phyloP scores from a whole-genome alignment of 2,329 filamentous ascomycete species.

The Colletotrichum phormii region DNA sequence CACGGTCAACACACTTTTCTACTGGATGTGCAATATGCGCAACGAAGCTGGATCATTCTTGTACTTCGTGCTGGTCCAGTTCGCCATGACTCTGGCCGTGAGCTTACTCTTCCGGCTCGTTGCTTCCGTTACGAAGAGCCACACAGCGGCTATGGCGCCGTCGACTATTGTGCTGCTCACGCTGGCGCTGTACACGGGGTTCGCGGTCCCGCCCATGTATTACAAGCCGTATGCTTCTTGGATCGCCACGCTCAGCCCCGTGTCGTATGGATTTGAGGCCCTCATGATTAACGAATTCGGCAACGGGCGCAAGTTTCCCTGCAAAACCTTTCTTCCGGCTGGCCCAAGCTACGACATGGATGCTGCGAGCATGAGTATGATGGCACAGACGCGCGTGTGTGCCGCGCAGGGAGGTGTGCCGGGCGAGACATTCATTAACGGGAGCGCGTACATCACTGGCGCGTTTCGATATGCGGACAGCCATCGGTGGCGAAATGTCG shows the following conservation, averaged over 20 bases:
- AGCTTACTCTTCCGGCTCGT: conserved; percentile 76
- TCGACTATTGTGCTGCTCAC: conserved; percentile 24
- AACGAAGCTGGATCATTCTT: conserved; percentile 60
- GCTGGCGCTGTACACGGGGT: conserved; percentile 25
- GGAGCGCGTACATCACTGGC: conserved; percentile 16
- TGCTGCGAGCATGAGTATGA: background rate
- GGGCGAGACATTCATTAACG: conserved; percentile 18
- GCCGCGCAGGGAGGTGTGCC: conserved; percentile 9
- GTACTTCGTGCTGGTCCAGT: conserved; percentile 74
- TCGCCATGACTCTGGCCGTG: conserved; percentile 67
- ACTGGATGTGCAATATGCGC: conserved; percentile 48
- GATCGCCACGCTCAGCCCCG: conserved; percentile 29
- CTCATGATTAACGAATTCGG: conserved; percentile 35
- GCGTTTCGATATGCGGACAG: conserved; percentile 18
- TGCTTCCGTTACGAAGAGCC: conserved; percentile 68
- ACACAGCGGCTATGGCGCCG: conserved; percentile 26
- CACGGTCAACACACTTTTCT: conserved; percentile 59
- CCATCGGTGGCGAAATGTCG: conserved; percentile 29
- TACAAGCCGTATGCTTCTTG: conserved; percentile 17
- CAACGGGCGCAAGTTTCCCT: conserved; percentile 22
- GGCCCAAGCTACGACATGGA: conserved; percentile 37
- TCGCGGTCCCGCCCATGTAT: conserved; percentile 31
- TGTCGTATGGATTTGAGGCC: conserved; percentile 30
- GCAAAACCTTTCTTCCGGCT: conserved; percentile 15
- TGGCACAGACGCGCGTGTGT: conserved; percentile 18